Base-by-base conservation (phyloP, 2,329 filamentous ascomycete genomes). In the Calonectria hongkongensis region DNA sequence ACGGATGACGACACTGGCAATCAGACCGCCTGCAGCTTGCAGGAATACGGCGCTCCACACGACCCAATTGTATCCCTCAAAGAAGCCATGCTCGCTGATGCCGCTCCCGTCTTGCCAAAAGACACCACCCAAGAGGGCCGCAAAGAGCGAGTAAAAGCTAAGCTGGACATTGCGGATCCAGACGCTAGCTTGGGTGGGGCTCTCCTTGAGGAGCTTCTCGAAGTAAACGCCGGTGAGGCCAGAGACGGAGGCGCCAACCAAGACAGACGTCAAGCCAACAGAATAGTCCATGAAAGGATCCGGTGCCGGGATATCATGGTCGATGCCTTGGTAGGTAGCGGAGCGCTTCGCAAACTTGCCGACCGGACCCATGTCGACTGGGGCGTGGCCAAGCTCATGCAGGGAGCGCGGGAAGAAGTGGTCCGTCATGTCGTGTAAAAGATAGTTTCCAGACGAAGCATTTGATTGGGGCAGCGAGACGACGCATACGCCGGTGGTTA, bases 141-240 rank as follows among this genome's bases (percentile, higher is more conserved):
- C 95, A 79, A 98, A 96, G 1, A 98, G 88, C 1, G 96, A 98
- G 86, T 98, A 99, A 81, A 98, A 94, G 0, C 95, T 96, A 28
- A 99, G 87, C 83, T 99, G 97, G 58, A 98, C 94, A 82, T 98
- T 99, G 74, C 97, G 93, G 51, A 97, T 93, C 97, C 97, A 99
- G 16, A 98, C 89, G 0, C 95, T 96, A 7, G 93, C 93, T 60
- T 92, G 89, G 2, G 89, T 89, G 0, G 91, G 89, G n/a, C 94
- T 94, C 76, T 98, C 94, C 83, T 97, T 98, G 68, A 98, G 88
- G 3, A 98, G 92, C 85, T 97, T 98, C 83, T 98, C 94, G 76
- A 96, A 96, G 79, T 94, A 95, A 1, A 96, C 95, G 0, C 95
- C 94, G 0, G 95, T 96, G 62, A 98, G 86, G 3, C 95, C 95